Conservation (phyloP, 202 grass and related monocot species). For the Panicum virgatum region DNA sequence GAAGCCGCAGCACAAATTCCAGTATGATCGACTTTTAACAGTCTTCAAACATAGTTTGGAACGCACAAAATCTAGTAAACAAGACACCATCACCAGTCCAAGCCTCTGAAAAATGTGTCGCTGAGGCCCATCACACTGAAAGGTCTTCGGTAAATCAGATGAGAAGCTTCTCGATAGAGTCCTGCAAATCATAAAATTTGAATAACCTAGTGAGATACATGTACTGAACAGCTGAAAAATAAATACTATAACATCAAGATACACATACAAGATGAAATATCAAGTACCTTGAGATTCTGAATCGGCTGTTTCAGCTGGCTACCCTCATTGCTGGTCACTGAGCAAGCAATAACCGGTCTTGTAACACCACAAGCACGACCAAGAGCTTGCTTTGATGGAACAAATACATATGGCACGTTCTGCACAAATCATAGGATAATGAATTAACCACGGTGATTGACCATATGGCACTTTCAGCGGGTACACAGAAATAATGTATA, state of each 20-base stretch:
- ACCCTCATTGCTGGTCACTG: conserved; percentile 83
- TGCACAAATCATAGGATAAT: conserved; percentile 29
- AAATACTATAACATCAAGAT: not conserved
- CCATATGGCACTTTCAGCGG: not conserved
- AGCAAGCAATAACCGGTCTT: conserved; percentile 87
- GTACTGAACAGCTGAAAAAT: not conserved
- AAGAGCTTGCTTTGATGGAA: conserved; percentile 89
- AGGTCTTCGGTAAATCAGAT: conserved; percentile 59
- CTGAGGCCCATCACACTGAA: conserved; percentile 69
- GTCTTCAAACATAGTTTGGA: conserved; percentile 39
- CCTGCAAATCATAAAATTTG: conserved; percentile 32
- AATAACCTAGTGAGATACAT: not conserved
- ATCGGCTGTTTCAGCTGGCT: conserved; percentile 80
- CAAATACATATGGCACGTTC: conserved; percentile 95
- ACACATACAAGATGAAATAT: not conserved
- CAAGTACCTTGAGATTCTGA: conserved; percentile 74
- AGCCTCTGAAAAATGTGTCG: conserved; percentile 63
- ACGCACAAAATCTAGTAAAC: conserved; percentile 43
- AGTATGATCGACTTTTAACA: conserved; percentile 15
- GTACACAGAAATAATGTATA: not conserved
- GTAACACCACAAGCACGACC: conserved; percentile 93
- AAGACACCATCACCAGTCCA: conserved; percentile 69
- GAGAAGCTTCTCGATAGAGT: conserved; percentile 75
- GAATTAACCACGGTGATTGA: not conserved
- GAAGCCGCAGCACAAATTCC: not conserved